A percentile compares a stretch with the other conserved stretches of the same genome.
Evolutionary conservation across 2,329 filamentous ascomycete species (phyloP).

Genomic region (Nothophaeocryptopus gaeumannii): DNA sequence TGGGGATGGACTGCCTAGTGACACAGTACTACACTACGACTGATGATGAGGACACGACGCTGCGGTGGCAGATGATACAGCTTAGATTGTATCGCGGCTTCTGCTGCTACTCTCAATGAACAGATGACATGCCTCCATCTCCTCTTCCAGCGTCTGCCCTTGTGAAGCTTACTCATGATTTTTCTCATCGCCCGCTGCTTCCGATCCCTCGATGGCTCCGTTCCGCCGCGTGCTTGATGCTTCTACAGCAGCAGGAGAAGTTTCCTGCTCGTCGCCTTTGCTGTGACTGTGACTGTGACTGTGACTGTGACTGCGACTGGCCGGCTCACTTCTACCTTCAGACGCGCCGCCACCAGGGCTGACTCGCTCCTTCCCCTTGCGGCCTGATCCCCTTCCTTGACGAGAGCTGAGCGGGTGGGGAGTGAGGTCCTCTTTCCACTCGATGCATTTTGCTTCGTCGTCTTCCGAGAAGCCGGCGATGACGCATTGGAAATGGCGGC

Average conservation of each 20-base stretch:
- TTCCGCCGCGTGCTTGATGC: too few species aligned
- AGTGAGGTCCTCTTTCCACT: conserved; percentile 30
- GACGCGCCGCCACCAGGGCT: conserved; percentile 12
- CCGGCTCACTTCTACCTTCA: conserved; percentile 4
- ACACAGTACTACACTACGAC: too few species aligned
- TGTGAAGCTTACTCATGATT: too few species aligned
- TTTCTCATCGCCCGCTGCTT: too few species aligned
- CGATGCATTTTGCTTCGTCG: conserved; percentile 20
- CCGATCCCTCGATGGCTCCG: too few species aligned
- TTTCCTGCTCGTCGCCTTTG: too few species aligned
- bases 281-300: too few species aligned
- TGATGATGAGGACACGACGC: too few species aligned
- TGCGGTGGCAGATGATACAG: not conserved
- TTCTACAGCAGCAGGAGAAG: too few species aligned
- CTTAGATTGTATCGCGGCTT: not conserved
- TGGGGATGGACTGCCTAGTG: too few species aligned
- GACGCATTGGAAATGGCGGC: conserved; percentile 32
- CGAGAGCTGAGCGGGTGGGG: conserved; percentile 19
- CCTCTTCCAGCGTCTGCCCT: too few species aligned
- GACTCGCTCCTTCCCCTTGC: conserved; percentile 27
- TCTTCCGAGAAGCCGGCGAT: conserved; percentile 28
- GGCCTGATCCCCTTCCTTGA: conserved; percentile 11
- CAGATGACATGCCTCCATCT: too few species aligned
- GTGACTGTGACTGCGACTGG: not conserved
- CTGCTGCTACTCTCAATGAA: not conserved